A percentile compares a stretch with the other conserved stretches of the same genome.
Evolutionary conservation across 2,329 filamentous ascomycete genomes (phyloP).

Genomic region (Alternaria brassicicola): DNA sequence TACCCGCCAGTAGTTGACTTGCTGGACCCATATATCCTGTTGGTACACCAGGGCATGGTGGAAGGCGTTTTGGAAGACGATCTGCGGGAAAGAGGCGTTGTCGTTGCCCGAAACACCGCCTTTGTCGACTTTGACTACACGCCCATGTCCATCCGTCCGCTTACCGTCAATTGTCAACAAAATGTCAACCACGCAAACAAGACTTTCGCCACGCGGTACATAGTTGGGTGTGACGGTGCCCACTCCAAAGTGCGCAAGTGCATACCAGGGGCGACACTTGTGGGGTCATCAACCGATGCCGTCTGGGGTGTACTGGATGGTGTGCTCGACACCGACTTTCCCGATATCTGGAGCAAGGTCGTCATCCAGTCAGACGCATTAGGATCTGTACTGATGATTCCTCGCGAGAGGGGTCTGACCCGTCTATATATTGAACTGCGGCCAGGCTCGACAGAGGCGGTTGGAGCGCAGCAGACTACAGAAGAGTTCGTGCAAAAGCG

Average conservation of each 20-base stretch:
- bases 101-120: slow-evolving; percentile 67
- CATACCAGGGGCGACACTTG: slow-evolving; percentile 57
- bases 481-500: slow-evolving; percentile 74
- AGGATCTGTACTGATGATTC: slow-evolving; percentile 75
- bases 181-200: slow-evolving; percentile 45
- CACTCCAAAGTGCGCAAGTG: slow-evolving; percentile 72
- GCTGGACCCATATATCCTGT: slow-evolving; percentile 60
- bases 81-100: slow-evolving; percentile 66
- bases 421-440: slow-evolving; percentile 61
- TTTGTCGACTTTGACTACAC: slow-evolving; percentile 61
- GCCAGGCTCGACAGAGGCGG: slow-evolving; percentile 41
- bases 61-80: slow-evolving; percentile 74
- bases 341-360: slow-evolving; percentile 76
- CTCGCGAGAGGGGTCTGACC: slow-evolving; percentile 74
- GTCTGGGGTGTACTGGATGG: slow-evolving; percentile 77
- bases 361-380: slow-evolving; percentile 70
- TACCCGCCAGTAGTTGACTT: slow-evolving; percentile 63
- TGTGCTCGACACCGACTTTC: slow-evolving; percentile 72
- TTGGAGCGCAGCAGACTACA: slow-evolving; percentile 49
- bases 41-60: slow-evolving; percentile 75
- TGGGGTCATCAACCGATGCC: slow-evolving; percentile 59
- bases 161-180: slow-evolving; percentile 53
- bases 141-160: slow-evolving; percentile 43
- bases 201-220: slow-evolving; percentile 64
- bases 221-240: slow-evolving; percentile 76